phyloP scores from a whole-genome alignment of 192 early-diverging fungal genomes.

The Kickxella alabastrina region DNA sequence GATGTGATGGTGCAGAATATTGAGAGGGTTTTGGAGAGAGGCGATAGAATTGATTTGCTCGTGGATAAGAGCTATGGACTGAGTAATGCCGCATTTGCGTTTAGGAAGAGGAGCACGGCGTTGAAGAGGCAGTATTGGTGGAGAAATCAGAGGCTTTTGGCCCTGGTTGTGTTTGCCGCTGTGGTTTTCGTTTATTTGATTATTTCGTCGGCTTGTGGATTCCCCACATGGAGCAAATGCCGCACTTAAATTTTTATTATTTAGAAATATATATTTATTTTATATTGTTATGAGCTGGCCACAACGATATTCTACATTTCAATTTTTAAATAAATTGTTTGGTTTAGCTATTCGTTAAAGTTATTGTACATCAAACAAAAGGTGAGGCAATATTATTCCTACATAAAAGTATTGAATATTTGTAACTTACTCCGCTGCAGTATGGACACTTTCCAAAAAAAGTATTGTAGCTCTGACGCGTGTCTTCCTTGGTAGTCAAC shows the following conservation, averaged over 20 bases:
- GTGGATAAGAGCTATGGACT: conserved; percentile 88
- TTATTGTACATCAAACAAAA: background rate
- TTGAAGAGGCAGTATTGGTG: conserved; percentile 89
- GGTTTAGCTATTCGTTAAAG: background rate
- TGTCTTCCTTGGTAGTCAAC: conserved; percentile 46
- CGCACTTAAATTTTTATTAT: conserved; percentile 10
- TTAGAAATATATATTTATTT: background rate
- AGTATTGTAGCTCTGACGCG: conserved; percentile 41
- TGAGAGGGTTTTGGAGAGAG: conserved; percentile 82
- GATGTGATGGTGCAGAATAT: conserved; percentile 96
- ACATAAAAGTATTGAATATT: too few species aligned
- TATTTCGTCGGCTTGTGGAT: conserved; percentile 72
- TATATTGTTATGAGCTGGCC: background rate
- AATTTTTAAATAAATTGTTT: background rate
- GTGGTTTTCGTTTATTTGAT: conserved; percentile 75
- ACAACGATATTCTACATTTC: background rate
- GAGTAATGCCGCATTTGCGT: conserved; percentile 85
- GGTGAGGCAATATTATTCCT: background rate
- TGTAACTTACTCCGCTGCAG: conserved; percentile 28
- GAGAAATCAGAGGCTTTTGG: conserved; percentile 87
- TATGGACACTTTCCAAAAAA: conserved; percentile 49
- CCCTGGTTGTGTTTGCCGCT: conserved; percentile 56
- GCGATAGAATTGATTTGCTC: conserved; percentile 82
- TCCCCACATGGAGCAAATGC: conserved; percentile 63
- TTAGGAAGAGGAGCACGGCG: conserved; percentile 81